phyloP scores from a whole-genome alignment of 352 stramenopile genomes.

The Phytophthora pseudosyringae region DNA sequence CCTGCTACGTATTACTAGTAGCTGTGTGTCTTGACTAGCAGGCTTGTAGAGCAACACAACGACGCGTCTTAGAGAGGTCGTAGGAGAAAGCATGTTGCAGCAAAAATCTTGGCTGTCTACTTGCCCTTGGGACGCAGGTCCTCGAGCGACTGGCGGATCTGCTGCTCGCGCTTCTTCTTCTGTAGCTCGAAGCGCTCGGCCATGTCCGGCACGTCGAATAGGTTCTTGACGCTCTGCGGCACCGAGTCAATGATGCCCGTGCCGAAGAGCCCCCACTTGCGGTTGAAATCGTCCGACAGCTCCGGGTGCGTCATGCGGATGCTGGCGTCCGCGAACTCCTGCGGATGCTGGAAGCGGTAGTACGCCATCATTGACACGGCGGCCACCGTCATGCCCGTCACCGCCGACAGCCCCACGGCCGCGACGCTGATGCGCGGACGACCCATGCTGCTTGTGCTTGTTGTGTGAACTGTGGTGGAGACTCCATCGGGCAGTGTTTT shows the following conservation, averaged over 20 bases:
- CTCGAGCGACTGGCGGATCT: conserved; percentile 79
- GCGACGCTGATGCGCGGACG: conserved; percentile 55
- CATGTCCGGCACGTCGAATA: conserved; percentile 71
- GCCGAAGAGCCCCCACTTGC: conserved; percentile 86
- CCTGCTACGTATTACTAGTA: too few species aligned
- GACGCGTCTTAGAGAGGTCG: too few species aligned
- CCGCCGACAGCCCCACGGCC: conserved; percentile 70
- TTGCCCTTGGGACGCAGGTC: conserved; percentile 79
- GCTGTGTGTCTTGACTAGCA: too few species aligned
- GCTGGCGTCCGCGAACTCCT: conserved; percentile 84
- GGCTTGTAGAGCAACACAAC: too few species aligned
- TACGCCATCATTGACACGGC: conserved; percentile 85
- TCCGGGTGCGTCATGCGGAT: conserved; percentile 84
- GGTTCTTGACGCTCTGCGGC: conserved; percentile 65
- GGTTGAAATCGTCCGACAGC: conserved; percentile 68
- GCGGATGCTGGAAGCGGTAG: conserved; percentile 82
- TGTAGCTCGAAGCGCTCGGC: conserved; percentile 74
- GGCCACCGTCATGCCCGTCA: conserved; percentile 84
- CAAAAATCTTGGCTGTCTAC: conserved; percentile 37
- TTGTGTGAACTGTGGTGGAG: conserved; percentile 8
- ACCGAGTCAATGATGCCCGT: conserved; percentile 80
- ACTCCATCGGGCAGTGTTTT: not conserved
- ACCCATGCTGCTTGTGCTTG: conserved; percentile 30
- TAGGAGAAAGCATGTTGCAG: too few species aligned
- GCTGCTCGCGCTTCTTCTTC: conserved; percentile 68